Conservation (phyloP, 2,329 filamentous ascomycete species). For the Rhexocercosporidium sp. region DNA sequence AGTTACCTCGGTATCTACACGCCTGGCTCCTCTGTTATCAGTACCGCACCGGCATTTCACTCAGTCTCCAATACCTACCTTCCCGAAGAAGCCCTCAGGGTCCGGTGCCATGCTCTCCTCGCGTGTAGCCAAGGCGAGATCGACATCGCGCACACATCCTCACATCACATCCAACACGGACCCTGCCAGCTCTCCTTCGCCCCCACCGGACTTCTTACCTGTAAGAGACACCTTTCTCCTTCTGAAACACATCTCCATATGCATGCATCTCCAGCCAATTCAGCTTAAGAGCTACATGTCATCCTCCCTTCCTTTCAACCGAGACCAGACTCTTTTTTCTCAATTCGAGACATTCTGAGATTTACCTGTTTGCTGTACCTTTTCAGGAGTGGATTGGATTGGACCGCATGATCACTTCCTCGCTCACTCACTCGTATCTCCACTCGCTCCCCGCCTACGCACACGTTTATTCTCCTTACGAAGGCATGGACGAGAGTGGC, state of each 20-base stretch:
- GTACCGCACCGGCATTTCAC: conserved; percentile 1
- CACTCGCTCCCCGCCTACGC: background rate
- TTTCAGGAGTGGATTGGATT: background rate
- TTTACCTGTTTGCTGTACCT: background rate
- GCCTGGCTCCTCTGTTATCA: background rate
- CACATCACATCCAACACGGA: background rate
- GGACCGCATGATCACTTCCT: conserved; percentile 2
- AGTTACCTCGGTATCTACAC: background rate
- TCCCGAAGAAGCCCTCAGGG: conserved; percentile 6
- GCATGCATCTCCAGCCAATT: too few species aligned
- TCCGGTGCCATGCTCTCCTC: conserved; percentile 6
- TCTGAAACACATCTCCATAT: too few species aligned
- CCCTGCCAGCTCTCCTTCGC: background rate
- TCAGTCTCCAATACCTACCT: background rate
- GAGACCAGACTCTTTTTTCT: background rate
- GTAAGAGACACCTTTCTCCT: too few species aligned
- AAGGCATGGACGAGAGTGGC: background rate
- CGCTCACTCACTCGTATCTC: too few species aligned
- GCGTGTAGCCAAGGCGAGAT: conserved; percentile 4
- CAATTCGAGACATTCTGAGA: too few species aligned
- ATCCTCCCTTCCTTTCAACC: background rate
- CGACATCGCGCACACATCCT: background rate
- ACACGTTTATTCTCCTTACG: background rate
- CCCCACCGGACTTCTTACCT: too few species aligned
- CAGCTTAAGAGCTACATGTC: too few species aligned